These are phyloP conservation scores for Candida takata DNA, from an alignment of 805 yeast genomes.

Conservation along the genomic window DNA sequence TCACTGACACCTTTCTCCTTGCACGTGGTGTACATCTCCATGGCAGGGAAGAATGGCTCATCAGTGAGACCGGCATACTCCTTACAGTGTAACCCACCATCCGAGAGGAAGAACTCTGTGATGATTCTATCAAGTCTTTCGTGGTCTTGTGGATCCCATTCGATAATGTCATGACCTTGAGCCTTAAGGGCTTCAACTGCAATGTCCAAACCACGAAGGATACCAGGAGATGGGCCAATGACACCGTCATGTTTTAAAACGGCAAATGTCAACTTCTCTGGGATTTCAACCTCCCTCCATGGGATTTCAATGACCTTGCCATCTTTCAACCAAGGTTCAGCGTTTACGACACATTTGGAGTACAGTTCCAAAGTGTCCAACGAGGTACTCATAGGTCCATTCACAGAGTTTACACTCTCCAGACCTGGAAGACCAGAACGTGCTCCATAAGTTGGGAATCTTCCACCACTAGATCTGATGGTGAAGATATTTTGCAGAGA, in stretches of 20 bases:
- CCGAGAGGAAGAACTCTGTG: constrained; percentile 27
- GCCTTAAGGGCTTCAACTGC: constrained; percentile 26
- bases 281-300: constrained; percentile 31
- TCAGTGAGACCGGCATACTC: constrained; percentile 31
- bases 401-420: constrained; percentile 33
- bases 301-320: constrained; percentile 35
- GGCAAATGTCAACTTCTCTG: constrained; percentile 35
- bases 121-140: constrained; percentile 27
- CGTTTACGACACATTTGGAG: constrained; percentile 24
- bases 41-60: constrained; percentile 38
- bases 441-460: constrained; percentile 30
- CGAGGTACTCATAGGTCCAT: constrained; percentile 41
- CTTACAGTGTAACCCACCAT: constrained; percentile 35
- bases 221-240: constrained; percentile 43
- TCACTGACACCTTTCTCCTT: constrained; percentile 31
- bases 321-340: constrained; percentile 38
- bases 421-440: constrained; percentile 20
- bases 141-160: constrained; percentile 38
- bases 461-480: constrained; percentile 38
- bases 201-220: constrained; percentile 36
- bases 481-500: constrained; percentile 35
- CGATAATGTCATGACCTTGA: constrained; percentile 46
- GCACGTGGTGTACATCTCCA: constrained; percentile 32
- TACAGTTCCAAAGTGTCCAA: constrained; percentile 32
- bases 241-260: constrained; percentile 35